Conservation (phyloP, 2,329 filamentous ascomycete genomes). For the Aspergillus clavatus region DNA sequence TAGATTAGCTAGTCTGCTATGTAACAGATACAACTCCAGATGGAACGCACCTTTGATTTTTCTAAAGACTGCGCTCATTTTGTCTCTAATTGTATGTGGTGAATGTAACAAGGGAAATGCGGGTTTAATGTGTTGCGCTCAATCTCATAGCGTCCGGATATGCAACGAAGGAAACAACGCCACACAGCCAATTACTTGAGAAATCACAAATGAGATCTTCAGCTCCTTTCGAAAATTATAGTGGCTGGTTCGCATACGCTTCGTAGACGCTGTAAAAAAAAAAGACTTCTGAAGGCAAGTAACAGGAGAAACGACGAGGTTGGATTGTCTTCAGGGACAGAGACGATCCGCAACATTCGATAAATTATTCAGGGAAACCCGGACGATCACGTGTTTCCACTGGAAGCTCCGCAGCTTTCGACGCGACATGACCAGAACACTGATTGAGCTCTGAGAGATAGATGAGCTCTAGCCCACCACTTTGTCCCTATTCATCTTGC, state of each 20-base stretch:
- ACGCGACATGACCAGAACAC: slow-evolving; percentile 10
- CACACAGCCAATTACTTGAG: neutral
- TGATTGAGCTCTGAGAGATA: too few relatives aligned
- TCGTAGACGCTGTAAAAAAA: neutral
- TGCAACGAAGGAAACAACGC: neutral
- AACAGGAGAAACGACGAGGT: neutral
- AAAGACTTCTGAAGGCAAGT: neutral
- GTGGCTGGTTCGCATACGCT: neutral
- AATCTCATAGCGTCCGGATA: neutral
- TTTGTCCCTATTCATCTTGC: neutral
- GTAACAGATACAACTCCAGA: slow-evolving; percentile 4
- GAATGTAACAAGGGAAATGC: neutral
- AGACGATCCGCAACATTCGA: neutral
- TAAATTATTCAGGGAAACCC: neutral
- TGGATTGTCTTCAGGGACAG: neutral
- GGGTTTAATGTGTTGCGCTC: neutral
- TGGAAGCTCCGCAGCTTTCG: slow-evolving; percentile 15
- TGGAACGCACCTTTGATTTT: slow-evolving; percentile 37
- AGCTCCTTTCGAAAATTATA: neutral
- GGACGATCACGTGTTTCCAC: slow-evolving; percentile 11
- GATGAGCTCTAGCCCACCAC: slow-evolving; percentile 1
- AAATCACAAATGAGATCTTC: neutral
- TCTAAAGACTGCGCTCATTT: slow-evolving; percentile 30
- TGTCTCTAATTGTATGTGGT: slow-evolving; percentile 1
- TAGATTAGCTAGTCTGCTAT: slow-evolving; percentile 3